Base-by-base conservation (phyloP, 2,329 filamentous ascomycete species). In the Pseudonectria buxi region DNA sequence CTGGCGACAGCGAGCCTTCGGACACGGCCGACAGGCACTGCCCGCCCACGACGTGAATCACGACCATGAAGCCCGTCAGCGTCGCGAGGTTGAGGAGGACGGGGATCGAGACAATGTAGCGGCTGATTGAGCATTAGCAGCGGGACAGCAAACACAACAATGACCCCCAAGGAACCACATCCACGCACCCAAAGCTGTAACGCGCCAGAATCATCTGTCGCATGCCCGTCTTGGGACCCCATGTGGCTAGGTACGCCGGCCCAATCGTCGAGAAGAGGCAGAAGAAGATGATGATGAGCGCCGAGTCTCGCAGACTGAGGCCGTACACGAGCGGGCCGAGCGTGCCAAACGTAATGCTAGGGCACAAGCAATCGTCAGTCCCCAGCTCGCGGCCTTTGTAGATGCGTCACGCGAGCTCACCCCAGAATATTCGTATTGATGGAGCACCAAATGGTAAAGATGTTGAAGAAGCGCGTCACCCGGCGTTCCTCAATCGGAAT, bases 131-230 rank as follows among this genome's bases (percentile, higher is more conserved):
- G 13, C 7, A 33, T 41, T 44, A 46, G 36, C 15, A 28, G 11
- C 14, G 14, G 12, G n/a, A 14, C 24, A 16, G 10, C 27, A 28
- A 25, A 30, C 13, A 30, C 25, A 26, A 36, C 14, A 31, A 26
- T 29, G 13, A 16, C 22, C 22, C 13, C 14, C 14, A 14, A 24
- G 14, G 38, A n/a, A n/a, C n/a, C n/a, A n/a, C n/a, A n/a, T n/a
- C n/a, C n/a, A n/a, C 58, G 35, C 57, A 73, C 64, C 74, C 76
- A 51, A 79, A 83, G 27, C 71, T 73, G 54, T 73, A 82, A 14
- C 78, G 65, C 4, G 78, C 77, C 45, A 78, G 75, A 7, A 82
- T 70, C 68, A 82, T 78, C 55, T 81, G 77, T 12, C 78, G 67
- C 68, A 82, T 72, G 28, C 77, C 78, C 9, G 76, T 80, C 55